Evolutionary conservation across 1,284 basidiomycete genomes (phyloP).

Genomic region (Microbotryum intermedium): DNA sequence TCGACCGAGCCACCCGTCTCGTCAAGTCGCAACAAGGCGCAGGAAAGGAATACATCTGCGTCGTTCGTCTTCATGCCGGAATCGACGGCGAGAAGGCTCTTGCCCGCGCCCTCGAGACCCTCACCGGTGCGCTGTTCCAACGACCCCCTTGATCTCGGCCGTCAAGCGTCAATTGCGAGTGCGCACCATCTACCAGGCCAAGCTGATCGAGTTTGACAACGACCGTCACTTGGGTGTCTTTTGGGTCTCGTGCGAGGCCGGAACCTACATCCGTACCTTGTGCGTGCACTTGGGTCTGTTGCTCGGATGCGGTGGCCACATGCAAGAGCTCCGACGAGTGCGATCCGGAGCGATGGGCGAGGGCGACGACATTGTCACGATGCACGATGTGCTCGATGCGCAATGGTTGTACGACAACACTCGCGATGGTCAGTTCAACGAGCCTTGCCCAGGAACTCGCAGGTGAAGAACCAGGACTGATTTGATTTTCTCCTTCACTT

Average conservation of each 20-base stretch:
- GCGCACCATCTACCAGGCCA: constrained; percentile 94
- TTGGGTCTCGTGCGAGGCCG: constrained; percentile 98
- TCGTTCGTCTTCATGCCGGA: constrained; percentile 79
- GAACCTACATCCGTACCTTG: constrained; percentile 95
- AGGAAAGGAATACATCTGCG: constrained; percentile 99
- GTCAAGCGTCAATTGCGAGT: constrained; percentile 98
- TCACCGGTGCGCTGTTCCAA: constrained; percentile 98
- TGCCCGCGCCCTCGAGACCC: constrained; percentile 86
- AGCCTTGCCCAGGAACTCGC: neutral
- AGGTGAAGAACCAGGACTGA: neutral
- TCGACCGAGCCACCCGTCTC: constrained; percentile 98
- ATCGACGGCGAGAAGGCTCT: constrained; percentile 75
- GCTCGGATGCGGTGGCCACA: constrained; percentile 95
- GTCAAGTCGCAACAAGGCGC: constrained; percentile 93
- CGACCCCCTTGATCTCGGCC: constrained; percentile 94
- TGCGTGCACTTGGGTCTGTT: constrained; percentile 95
- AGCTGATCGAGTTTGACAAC: constrained; percentile 94
- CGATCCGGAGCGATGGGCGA: constrained; percentile 93
- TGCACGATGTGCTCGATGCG: constrained; percentile 99
- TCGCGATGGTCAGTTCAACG: constrained; percentile 64
- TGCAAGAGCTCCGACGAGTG: constrained; percentile 96
- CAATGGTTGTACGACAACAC: constrained; percentile 99
- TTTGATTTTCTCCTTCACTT: neutral
- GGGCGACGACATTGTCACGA: constrained; percentile 97
- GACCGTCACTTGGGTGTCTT: constrained; percentile 95